Evolutionary conservation across 306 rosid genomes (phyloP), one percentile per base, ranked within the genome.

Genomic region (Castanospermum australe): DNA sequence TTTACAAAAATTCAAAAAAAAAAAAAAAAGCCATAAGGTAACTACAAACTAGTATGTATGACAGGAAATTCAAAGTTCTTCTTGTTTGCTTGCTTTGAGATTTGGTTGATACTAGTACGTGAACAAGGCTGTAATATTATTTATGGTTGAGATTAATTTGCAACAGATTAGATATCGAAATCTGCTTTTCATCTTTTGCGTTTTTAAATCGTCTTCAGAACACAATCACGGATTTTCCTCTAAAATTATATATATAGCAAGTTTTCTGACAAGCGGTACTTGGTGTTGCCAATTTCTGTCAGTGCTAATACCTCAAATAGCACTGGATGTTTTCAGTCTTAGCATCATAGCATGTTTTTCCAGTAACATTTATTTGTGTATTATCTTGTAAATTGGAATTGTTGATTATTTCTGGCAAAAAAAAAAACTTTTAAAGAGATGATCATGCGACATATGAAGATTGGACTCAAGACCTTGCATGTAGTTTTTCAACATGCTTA

Each of bases 61-160:
- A 74, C 59, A 30, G 62, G 45, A 76, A 85, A 51, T 83, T 70
- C 24, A 57, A 33, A 70, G 15, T 47, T 22, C 10, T 21, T 71
- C 25, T 74, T 25, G 8, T 67, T 77, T 61, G 47, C 47, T 44
- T 48, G 42, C 15, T 67, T 15, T 60, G 62, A 18, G 32, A 62
- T 52, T 81, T 35, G 21, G 30, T 52, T 44, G 48, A 30, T 1
- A 30, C 20, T 28, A 39, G 18, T 15, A 25, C 38, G 13, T 28
- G 20, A 28, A 12, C 9, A 8, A 4, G 62, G 22, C 50, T 21
- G 39, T 14, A 9, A 21, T 52, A 8, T 18, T 52, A 55, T 54
- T 54, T 39, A 66, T 28, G 0, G 13, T 54, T 78, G 81, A 9
- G 51, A 35, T 24, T 22, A 11, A 12, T 63, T 11, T 18, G 21